Evolutionary conservation across 2,329 filamentous ascomycete species (phyloP).

Genomic region (Lasiodiplodia theobromae): DNA sequence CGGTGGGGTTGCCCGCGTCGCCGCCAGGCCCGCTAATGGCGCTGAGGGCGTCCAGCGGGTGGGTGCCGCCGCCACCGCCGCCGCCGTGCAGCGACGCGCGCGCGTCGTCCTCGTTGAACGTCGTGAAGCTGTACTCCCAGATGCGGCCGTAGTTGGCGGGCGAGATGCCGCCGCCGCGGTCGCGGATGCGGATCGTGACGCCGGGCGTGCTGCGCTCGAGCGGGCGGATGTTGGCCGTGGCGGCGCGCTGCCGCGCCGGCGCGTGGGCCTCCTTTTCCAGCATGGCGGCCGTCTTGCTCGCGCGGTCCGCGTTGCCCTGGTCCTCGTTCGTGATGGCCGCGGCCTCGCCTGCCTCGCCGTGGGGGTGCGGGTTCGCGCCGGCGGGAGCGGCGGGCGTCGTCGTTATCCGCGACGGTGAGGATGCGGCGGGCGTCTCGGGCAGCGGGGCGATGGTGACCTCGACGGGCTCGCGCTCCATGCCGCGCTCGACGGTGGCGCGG

Average conservation of each 20-base stretch:
- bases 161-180: slow-evolving; percentile 91
- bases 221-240: slow-evolving; percentile 49
- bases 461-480: slow-evolving; percentile 79
- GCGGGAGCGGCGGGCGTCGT: slow-evolving; percentile 33
- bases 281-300: slow-evolving; percentile 31
- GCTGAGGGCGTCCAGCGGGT: slow-evolving; percentile 73
- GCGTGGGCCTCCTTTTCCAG: slow-evolving; percentile 1
- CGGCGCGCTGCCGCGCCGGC: slow-evolving; percentile 32
- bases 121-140: slow-evolving; percentile 98
- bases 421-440: slow-evolving; percentile 54
- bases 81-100: slow-evolving; percentile 49
- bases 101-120: slow-evolving; percentile 75
- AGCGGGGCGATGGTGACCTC: slow-evolving; percentile 89
- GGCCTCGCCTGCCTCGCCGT: slow-evolving; percentile 39
- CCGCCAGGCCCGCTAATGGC: slow-evolving; percentile 61
- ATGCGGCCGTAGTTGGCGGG: slow-evolving; percentile 85
- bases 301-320: slow-evolving; percentile 47
- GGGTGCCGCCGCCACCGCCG: slow-evolving; percentile 56
- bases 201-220: slow-evolving; percentile 69
- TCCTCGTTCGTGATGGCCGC: slow-evolving; percentile 42
- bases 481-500: slow-evolving; percentile 86
- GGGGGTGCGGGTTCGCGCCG: slow-evolving; percentile 39
- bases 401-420: slow-evolving; percentile 30
- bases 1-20: slow-evolving; percentile 9
- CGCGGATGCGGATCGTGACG: slow-evolving; percentile 93